Evolutionary conservation across 306 rosid species (phyloP), one percentile per base, ranked within the genome.

Genomic region (Quercus aquifolioides): DNA sequence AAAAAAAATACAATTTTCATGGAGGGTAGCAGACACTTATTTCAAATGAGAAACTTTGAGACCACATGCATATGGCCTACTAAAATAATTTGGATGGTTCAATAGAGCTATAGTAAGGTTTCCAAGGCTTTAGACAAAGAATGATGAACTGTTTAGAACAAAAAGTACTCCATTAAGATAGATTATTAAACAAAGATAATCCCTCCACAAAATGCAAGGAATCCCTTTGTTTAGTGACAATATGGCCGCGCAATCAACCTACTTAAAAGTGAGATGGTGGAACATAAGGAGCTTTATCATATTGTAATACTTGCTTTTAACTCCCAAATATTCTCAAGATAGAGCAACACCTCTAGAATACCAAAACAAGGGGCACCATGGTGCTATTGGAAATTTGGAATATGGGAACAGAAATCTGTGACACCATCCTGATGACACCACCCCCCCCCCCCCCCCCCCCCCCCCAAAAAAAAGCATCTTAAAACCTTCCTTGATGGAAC

Each of bases 401-500:
- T 30, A 49, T 6, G 38, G 26, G 43, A 64, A 28, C 33, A 43
- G 2, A 71, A 71, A 71, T 23, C 26, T 5, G 68, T 20, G n/a
- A 62, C 35, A 65, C 69, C 30, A 35, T 69, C 69, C 69, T 35
- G 60, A n/a, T 15, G 38, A 28, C 14, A 5, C 43, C 74, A 59
- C 69, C 41, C 51, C 41, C 41, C 41, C 41, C 41, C 41, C 41
- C 38, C 8, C 38, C 6, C 1, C 5, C 6, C 33, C 33, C 23
- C 23, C 0, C 23, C 0, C 0, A 23, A 23, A 23, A 23, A 0
- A 30, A 55, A 82, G 76, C 55, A 71, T 54, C 69, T 55, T 77
- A 86, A 63, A 81, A 73, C 56, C 75, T 46, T 72, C 70, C 52
- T 51, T 68, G 82, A 82, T 79, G 84, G 76, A 77, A 83, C 76